Evolutionary conservation across 768 basidiomycete genomes (phyloP).

Genomic region (Tylopilus sp.): DNA sequence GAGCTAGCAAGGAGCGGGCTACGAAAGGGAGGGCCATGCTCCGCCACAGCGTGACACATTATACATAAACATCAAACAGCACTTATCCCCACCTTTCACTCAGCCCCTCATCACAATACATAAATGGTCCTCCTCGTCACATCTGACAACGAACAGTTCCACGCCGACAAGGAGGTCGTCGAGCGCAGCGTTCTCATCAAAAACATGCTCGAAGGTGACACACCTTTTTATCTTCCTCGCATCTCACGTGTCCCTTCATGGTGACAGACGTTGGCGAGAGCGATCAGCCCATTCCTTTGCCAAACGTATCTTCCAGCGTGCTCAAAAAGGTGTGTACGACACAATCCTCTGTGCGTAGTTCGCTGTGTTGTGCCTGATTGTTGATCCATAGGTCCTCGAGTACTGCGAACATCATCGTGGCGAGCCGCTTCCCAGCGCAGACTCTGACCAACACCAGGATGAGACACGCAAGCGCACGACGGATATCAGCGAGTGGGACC

Average conservation of each 20-base stretch:
- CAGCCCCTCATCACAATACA: slow-evolving; percentile 21
- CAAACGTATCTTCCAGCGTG: slow-evolving; percentile 90
- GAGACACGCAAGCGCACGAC: slow-evolving; percentile 98
- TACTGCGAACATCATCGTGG: slow-evolving; percentile 99
- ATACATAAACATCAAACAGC: slow-evolving; percentile 3
- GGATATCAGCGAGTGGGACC: slow-evolving; percentile 99
- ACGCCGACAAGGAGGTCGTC: slow-evolving; percentile 90
- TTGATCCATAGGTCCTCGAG: slow-evolving; percentile 75
- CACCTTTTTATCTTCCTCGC: slow-evolving; percentile 1
- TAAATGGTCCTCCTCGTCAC: slow-evolving; percentile 88
- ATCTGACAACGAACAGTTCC: slow-evolving; percentile 94
- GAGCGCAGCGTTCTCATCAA: slow-evolving; percentile 96
- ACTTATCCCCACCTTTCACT: not conserved
- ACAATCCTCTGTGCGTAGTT: not conserved
- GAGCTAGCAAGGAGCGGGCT: slow-evolving; percentile 38
- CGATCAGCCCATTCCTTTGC: slow-evolving; percentile 91
- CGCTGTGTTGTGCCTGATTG: slow-evolving; percentile 6
- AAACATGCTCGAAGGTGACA: slow-evolving; percentile 96
- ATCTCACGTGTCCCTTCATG: not conserved
- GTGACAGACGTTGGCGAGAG: slow-evolving; percentile 85
- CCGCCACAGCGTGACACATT: slow-evolving; percentile 13
- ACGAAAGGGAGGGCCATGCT: slow-evolving; percentile 33
- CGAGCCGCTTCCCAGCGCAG: slow-evolving; percentile 89
- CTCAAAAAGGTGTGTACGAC: slow-evolving; percentile 72
- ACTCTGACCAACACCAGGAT: slow-evolving; percentile 78